phyloP scores from a whole-genome alignment of 768 basidiomycete species.

The Pisolithus microcarpus region DNA sequence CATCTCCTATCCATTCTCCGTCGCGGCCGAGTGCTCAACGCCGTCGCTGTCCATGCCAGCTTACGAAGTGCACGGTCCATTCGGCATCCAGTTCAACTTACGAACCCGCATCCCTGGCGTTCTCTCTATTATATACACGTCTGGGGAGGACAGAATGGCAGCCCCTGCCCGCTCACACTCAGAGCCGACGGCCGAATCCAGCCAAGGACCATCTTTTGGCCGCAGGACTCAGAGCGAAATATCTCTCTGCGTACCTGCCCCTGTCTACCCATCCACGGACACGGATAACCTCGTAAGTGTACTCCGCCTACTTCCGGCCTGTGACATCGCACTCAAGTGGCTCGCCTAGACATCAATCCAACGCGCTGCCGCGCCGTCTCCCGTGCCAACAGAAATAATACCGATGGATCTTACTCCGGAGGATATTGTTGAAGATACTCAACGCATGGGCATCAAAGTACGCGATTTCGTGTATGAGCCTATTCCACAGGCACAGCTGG shows the following conservation, averaged over 20 bases:
- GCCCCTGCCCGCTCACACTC: constrained; percentile 17
- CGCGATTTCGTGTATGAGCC: constrained; percentile 26
- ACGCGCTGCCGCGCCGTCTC: constrained; percentile 21
- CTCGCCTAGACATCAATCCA: constrained; percentile 8
- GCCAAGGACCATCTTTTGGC: constrained; percentile 15
- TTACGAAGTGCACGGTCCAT: constrained; percentile 16
- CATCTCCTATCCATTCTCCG: neutral
- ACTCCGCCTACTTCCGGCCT: neutral
- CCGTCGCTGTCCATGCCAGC: constrained; percentile 11
- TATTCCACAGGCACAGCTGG: constrained; percentile 9
- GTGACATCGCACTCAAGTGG: neutral
- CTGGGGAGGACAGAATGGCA: constrained; percentile 6
- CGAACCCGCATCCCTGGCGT: constrained; percentile 10
- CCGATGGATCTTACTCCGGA: constrained; percentile 26
- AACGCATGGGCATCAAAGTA: constrained; percentile 10
- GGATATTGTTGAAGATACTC: constrained; percentile 27
- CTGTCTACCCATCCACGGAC: constrained; percentile 5
- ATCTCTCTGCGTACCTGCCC: constrained; percentile 8
- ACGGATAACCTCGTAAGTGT: constrained; percentile 24
- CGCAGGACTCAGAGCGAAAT: constrained; percentile 22
- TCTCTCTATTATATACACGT: constrained; percentile 5
- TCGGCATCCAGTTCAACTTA: constrained; percentile 15
- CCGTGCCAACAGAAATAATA: constrained; percentile 28
- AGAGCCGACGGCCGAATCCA: constrained; percentile 18
- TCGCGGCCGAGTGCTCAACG: neutral